Percentiles rank a stretch among this genome's conserved stretches.
These are phyloP conservation scores for Craspedostauros australis DNA, from an alignment of 108 stramenopile genomes.

Conservation along the genomic window DNA sequence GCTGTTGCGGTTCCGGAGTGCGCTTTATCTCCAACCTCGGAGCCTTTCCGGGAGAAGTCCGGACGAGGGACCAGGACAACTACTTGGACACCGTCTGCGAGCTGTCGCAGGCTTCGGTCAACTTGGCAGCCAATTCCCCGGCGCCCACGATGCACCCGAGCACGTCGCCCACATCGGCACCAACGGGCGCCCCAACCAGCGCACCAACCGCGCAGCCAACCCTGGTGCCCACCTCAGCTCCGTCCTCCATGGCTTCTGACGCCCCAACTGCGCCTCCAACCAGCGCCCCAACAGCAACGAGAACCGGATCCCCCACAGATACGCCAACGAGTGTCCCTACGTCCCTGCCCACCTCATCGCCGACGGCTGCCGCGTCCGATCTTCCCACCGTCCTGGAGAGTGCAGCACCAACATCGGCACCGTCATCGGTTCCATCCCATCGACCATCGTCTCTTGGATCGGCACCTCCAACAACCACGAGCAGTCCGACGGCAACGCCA, in stretches of 20 bases:
- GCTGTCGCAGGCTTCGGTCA: conserved; percentile 20
- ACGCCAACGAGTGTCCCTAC: neutral
- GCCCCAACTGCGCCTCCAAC: too few relatives aligned
- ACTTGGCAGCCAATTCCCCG: conserved; percentile 9
- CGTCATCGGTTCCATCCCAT: too few relatives aligned
- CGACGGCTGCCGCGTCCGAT: neutral
- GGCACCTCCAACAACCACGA: too few relatives aligned
- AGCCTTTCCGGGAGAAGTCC: conserved; percentile 15
- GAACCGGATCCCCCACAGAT: neutral
- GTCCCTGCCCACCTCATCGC: neutral
- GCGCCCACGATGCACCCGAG: neutral
- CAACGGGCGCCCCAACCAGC: conserved; percentile 6
- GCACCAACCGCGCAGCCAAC: too few relatives aligned
- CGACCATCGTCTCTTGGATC: too few relatives aligned
- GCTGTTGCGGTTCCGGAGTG: conserved; percentile 17
- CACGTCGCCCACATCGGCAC: neutral
- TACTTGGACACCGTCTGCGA: conserved; percentile 38
- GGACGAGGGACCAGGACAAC: conserved; percentile 6
- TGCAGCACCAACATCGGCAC: too few relatives aligned
- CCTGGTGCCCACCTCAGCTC: too few relatives aligned
- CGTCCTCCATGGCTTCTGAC: too few relatives aligned
- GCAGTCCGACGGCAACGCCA: conserved; percentile 4
- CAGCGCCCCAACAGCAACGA: too few relatives aligned
- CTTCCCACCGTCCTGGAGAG: too few relatives aligned
- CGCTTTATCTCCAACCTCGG: conserved; percentile 30